phyloP scores from a whole-genome alignment of 768 basidiomycete species.

The Scleroderma citrinum region DNA sequence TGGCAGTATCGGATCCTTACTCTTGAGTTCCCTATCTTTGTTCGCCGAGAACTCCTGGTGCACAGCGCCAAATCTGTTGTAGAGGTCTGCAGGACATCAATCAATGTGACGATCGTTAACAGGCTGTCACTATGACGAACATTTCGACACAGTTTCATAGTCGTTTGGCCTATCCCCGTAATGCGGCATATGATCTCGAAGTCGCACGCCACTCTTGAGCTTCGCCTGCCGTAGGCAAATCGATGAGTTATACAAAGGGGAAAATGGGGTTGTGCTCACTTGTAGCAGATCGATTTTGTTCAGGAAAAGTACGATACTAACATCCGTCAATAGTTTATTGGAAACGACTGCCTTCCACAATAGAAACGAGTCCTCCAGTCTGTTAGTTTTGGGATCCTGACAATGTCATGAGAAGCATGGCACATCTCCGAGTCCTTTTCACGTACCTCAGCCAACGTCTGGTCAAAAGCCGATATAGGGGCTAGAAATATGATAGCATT shows the following conservation, averaged over 20 bases:
- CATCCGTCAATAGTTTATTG: constrained; percentile 65
- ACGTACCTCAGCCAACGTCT: constrained; percentile 68
- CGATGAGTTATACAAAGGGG: neutral
- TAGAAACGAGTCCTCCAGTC: constrained; percentile 72
- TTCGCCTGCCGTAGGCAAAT: constrained; percentile 44
- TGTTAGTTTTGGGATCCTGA: constrained; percentile 69
- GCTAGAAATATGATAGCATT: constrained; percentile 87
- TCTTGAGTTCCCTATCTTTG: constrained; percentile 65
- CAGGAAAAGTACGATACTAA: constrained; percentile 76
- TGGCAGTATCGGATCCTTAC: constrained; percentile 35
- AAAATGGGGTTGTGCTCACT: constrained; percentile 30
- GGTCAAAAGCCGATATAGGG: constrained; percentile 84
- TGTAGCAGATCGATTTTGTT: constrained; percentile 78
- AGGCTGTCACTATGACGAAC: no score
- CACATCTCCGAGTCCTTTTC: constrained; percentile 2
- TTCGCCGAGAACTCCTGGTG: constrained; percentile 66
- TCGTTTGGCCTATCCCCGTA: constrained; percentile 78
- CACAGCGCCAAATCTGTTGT: constrained; percentile 62
- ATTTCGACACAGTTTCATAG: constrained; percentile 68
- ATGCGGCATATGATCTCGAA: constrained; percentile 61
- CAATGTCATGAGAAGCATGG: constrained; percentile 8
- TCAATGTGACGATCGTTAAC: neutral
- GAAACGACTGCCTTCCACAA: constrained; percentile 71
- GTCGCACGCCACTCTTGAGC: constrained; percentile 66
- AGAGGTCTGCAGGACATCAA: constrained; percentile 49